Conservation (phyloP, 768 basidiomycete genomes). For the Imleria badia region DNA sequence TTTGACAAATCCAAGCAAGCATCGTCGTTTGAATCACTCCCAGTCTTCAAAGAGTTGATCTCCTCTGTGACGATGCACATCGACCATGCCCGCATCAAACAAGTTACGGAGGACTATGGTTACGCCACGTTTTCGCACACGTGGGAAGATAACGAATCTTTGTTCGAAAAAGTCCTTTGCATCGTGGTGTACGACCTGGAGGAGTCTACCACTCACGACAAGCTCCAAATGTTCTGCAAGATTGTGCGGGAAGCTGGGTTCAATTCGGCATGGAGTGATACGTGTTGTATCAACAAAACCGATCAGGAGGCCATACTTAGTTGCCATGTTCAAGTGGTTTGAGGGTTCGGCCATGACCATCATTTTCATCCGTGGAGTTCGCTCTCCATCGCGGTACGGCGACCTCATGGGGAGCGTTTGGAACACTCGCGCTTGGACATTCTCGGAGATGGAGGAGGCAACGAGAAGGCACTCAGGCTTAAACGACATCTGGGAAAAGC, state of each 20-base stretch:
- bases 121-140: slow-evolving; percentile 1
- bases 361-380: not conserved
- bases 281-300: not conserved
- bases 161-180: not conserved
- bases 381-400: not conserved
- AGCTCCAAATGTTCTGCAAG: slow-evolving; percentile 8
- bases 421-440: not conserved
- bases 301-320: slow-evolving; percentile 4
- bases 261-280: slow-evolving; percentile 11
- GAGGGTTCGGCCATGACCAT: not conserved
- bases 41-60: not conserved
- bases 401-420: not conserved
- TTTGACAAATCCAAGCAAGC: not conserved
- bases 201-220: not conserved
- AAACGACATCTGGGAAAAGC: slow-evolving; percentile 9
- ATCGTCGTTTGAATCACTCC: not conserved
- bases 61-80: not conserved
- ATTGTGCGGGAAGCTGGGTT: not conserved
- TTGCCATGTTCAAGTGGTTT: slow-evolving; percentile 13
- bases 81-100: not conserved
- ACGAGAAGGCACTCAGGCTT: no score
- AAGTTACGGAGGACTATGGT: not conserved
- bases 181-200: not conserved
- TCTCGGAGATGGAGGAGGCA: slow-evolving; percentile 8
- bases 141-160: not conserved